Conservation (phyloP, 441 rosid genomes). For the Pelargonium australe region DNA sequence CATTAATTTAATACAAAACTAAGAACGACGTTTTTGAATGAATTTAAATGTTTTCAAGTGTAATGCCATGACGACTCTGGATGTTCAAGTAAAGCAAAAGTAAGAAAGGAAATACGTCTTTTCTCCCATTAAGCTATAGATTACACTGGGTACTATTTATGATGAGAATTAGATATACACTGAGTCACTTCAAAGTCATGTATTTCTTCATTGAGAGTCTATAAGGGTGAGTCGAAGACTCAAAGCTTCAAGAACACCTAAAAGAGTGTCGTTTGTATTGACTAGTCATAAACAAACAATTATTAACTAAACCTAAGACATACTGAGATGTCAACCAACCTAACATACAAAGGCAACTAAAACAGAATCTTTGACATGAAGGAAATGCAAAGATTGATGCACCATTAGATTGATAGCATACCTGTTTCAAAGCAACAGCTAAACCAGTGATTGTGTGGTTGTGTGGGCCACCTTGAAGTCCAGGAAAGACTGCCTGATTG, state of each 20-base stretch:
- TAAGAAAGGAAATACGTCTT: background rate
- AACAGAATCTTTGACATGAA: background rate
- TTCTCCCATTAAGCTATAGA: background rate
- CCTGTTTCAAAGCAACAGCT: conserved; percentile 25
- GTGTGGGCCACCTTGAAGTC: conserved; percentile 32
- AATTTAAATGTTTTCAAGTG: background rate
- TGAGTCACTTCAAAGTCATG: background rate
- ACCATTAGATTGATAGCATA: background rate
- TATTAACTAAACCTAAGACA: background rate
- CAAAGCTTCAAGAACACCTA: conserved; percentile 1
- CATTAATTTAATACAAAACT: background rate
- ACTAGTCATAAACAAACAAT: background rate
- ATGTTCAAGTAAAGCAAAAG: background rate
- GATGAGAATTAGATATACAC: background rate
- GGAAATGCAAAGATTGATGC: background rate
- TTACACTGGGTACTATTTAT: background rate
- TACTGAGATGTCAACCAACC: background rate
- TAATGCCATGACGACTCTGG: background rate
- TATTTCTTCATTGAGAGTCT: background rate
- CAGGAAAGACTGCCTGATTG: conserved; percentile 28
- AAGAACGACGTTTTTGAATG: background rate
- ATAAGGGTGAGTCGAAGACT: background rate
- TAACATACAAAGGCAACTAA: background rate
- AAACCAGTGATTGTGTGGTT: conserved; percentile 27
- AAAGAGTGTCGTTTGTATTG: background rate